phyloP scores from a whole-genome alignment of 73 alveolate species.

The Paramecium tetraurelia region DNA sequence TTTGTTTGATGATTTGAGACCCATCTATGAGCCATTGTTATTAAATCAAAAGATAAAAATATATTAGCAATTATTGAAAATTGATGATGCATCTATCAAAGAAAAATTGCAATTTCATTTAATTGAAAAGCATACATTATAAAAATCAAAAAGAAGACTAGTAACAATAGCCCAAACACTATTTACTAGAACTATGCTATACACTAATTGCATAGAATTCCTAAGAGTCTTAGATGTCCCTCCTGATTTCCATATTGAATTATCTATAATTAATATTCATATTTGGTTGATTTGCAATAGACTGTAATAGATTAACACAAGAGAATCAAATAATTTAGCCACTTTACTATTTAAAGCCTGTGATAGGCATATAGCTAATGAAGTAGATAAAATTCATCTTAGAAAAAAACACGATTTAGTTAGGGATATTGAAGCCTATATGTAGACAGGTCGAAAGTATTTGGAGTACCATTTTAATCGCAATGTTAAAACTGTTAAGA shows the following conservation, averaged over 20 bases:
- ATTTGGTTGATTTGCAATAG: slow-evolving; percentile 69
- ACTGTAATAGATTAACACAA: slow-evolving; percentile 4
- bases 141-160: background rate
- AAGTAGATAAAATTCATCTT: slow-evolving; percentile 73
- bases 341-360: slow-evolving; percentile 64
- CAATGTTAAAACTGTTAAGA: slow-evolving; percentile 66
- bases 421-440: slow-evolving; percentile 75
- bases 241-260: slow-evolving; percentile 83
- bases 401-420: slow-evolving; percentile 75
- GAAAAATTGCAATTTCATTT: background rate
- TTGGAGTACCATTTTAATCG: slow-evolving; percentile 78
- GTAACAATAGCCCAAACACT: background rate
- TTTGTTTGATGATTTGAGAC: slow-evolving; percentile 69
- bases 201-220: slow-evolving; percentile 76
- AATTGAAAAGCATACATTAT: background rate
- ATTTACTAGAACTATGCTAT: slow-evolving; percentile 61
- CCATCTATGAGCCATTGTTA: slow-evolving; percentile 65
- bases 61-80: background rate
- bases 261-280: slow-evolving; percentile 77
- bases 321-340: slow-evolving; percentile 2
- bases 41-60: slow-evolving; percentile 51
- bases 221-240: slow-evolving; percentile 73
- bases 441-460: slow-evolving; percentile 70
- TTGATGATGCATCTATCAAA: background rate
- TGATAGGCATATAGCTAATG: slow-evolving; percentile 58